Percentiles rank a stretch among this genome's conserved stretches.
These are phyloP conservation scores for Termitomyces heimii DNA, from an alignment of 768 basidiomycete genomes.

Conservation along the genomic window DNA sequence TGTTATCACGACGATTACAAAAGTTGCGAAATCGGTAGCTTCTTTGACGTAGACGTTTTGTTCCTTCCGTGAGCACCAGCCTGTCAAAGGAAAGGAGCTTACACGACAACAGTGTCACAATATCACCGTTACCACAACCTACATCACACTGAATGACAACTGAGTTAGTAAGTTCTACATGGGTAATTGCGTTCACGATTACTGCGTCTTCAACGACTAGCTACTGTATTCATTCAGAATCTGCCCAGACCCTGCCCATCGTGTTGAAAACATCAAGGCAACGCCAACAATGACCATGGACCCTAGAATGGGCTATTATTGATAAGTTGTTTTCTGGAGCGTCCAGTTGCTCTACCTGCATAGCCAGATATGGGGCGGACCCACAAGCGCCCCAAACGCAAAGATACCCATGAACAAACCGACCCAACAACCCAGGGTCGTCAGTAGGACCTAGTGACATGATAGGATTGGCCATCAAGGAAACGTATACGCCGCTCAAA, in stretches of 20 bases:
- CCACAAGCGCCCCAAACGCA: slow-evolving; percentile 57
- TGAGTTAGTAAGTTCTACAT: too few species aligned
- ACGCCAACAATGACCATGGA: slow-evolving; percentile 14
- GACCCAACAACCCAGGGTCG: slow-evolving; percentile 57
- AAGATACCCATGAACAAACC: slow-evolving; percentile 61
- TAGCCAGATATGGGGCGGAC: slow-evolving; percentile 73
- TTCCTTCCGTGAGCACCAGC: background rate
- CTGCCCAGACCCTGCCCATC: slow-evolving; percentile 12
- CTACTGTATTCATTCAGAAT: slow-evolving; percentile 5
- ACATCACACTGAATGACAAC: too few species aligned
- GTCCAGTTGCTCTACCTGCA: slow-evolving; percentile 8
- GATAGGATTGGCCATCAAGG: slow-evolving; percentile 49
- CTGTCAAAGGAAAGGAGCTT: too few species aligned
- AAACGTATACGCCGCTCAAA: slow-evolving; percentile 55
- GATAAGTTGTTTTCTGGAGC: background rate
- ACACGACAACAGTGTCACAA: too few species aligned
- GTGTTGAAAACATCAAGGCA: slow-evolving; percentile 7
- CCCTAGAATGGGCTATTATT: background rate
- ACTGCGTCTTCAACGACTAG: background rate
- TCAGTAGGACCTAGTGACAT: slow-evolving; percentile 52
- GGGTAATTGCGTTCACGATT: too few species aligned
- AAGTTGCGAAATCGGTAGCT: background rate
- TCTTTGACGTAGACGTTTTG: background rate
- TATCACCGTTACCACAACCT: too few species aligned
- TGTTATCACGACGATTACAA: background rate